Conservation (phyloP, 352 stramenopile genomes). For the Plasmopara halstedii region DNA sequence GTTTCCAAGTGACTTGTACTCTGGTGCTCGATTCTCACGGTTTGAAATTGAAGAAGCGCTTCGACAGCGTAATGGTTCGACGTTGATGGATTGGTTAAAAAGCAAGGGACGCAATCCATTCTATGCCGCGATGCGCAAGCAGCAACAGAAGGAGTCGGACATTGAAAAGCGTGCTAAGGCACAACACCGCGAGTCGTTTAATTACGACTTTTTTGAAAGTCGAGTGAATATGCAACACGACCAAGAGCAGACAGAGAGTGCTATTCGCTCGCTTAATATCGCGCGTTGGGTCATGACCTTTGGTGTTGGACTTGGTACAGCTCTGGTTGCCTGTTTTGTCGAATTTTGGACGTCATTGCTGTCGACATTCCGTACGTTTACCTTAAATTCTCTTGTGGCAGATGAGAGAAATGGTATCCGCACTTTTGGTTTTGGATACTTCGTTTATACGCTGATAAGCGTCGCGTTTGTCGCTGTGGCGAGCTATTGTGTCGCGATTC, state of each 20-base stretch:
- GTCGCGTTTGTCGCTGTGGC: constrained; percentile 89
- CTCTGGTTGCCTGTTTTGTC: constrained; percentile 89
- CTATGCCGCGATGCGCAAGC: constrained; percentile 19
- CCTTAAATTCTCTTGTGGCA: constrained; percentile 81
- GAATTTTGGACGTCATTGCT: constrained; percentile 87
- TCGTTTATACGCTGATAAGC: constrained; percentile 89
- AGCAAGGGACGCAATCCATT: constrained; percentile 30
- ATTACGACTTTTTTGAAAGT: constrained; percentile 86
- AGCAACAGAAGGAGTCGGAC: constrained; percentile 39
- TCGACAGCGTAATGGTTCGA: constrained; percentile 50
- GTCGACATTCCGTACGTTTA: constrained; percentile 81
- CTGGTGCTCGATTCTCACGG: constrained; percentile 52
- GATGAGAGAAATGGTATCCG: constrained; percentile 35
- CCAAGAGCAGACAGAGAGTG: constrained; percentile 70
- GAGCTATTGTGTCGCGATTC: constrained; percentile 86
- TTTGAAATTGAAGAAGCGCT: constrained; percentile 77
- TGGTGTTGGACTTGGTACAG: constrained; percentile 89
- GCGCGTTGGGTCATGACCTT: constrained; percentile 95
- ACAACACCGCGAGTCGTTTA: constrained; percentile 80
- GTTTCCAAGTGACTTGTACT: constrained; percentile 73
- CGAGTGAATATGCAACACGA: constrained; percentile 84
- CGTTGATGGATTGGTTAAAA: constrained; percentile 62
- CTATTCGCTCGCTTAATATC: constrained; percentile 73
- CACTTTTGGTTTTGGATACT: constrained; percentile 73
- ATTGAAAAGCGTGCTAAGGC: constrained; percentile 72